A percentile compares a stretch with the other conserved stretches of the same genome.
These are phyloP conservation scores for Poa pratensis DNA, from an alignment of 176 grass and related monocot genomes.

Conservation along the genomic window DNA sequence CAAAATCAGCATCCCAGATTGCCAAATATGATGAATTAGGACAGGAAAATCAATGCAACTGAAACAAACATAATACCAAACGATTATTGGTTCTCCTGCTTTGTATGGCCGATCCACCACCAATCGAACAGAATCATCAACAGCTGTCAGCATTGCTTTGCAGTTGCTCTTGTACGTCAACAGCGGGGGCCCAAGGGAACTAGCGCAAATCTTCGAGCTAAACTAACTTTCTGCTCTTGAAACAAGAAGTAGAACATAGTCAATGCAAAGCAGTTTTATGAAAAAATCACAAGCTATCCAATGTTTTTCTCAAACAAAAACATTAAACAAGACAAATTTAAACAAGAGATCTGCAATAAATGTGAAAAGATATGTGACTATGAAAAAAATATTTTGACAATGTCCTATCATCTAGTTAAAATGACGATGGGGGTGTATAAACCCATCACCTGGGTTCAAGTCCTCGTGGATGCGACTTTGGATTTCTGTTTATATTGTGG, in stretches of 20 bases:
- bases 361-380: neutral
- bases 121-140: conserved; percentile 78
- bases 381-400: neutral
- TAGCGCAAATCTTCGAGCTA: conserved; percentile 93
- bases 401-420: neutral
- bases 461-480: neutral
- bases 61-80: conserved; percentile 83
- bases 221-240: conserved; percentile 86
- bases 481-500: neutral
- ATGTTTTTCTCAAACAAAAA: conserved; percentile 8
- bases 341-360: conserved; percentile 29
- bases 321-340: neutral
- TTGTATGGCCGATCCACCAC: conserved; percentile 89
- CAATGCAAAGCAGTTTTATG: conserved; percentile 26
- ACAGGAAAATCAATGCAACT: conserved; percentile 24
- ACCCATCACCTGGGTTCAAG: neutral
- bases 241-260: conserved; percentile 31
- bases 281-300: conserved; percentile 26
- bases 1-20: conserved; percentile 14
- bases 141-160: conserved; percentile 93
- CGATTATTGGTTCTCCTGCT: conserved; percentile 78
- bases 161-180: conserved; percentile 99
- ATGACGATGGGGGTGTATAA: neutral
- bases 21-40: conserved; percentile 33
- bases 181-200: conserved; percentile 95